Conservation (phyloP, 2,329 filamentous ascomycete species). For the Incumbomyces delicatus region DNA sequence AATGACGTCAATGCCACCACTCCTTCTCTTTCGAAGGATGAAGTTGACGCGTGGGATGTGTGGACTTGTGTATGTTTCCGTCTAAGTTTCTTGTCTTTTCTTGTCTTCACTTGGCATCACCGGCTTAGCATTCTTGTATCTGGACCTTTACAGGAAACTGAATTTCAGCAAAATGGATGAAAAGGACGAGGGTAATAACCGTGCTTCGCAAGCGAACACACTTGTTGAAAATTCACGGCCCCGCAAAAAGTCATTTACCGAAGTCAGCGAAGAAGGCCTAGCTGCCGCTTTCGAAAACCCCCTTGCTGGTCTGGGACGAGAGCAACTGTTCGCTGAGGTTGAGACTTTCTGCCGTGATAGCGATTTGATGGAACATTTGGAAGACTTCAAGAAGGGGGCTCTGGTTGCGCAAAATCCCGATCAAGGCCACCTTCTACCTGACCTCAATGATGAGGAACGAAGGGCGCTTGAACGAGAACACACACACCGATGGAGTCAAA, state of each 20-base stretch:
- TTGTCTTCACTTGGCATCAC: no score
- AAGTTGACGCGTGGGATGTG: no score
- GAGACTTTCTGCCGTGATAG: constrained; percentile 44
- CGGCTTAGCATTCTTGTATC: no score
- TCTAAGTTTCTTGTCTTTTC: no score
- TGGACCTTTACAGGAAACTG: no score
- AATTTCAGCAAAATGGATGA: no score
- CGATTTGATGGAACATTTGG: constrained; percentile 39
- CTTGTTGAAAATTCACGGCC: background rate
- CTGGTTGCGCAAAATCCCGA: constrained; percentile 42
- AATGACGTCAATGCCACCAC: no score
- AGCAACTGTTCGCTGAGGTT: constrained; percentile 45
- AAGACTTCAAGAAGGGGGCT: constrained; percentile 43
- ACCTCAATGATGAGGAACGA: constrained; percentile 27
- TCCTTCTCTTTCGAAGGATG: no score
- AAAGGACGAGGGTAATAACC: no score
- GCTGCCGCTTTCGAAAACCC: constrained; percentile 43
- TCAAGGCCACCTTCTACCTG: background rate
- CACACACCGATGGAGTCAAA: constrained; percentile 29
- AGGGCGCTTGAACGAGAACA: constrained; percentile 27
- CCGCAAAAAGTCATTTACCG: constrained; percentile 10
- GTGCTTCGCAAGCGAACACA: background rate
- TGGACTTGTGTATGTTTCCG: no score
- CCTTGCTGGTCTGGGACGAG: constrained; percentile 43
- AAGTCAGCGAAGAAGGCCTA: constrained; percentile 19